Evolutionary conservation across 169 alveolate species (phyloP).

Genomic region (Plasmodium vivax): DNA sequence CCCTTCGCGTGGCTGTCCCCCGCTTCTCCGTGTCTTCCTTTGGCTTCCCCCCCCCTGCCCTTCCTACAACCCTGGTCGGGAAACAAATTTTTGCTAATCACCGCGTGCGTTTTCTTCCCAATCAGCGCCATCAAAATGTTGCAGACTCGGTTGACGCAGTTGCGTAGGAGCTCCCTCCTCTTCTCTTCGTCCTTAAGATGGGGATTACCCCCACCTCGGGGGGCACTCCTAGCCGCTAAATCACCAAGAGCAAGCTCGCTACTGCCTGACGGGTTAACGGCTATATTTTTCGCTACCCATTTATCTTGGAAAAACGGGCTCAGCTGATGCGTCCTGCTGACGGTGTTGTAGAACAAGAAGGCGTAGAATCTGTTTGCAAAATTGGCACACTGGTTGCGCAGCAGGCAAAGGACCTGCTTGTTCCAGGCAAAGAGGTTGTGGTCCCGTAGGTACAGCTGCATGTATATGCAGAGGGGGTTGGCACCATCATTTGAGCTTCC

Average conservation of each 20-base stretch:
- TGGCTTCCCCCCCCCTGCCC: background rate
- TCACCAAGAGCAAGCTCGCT: background rate
- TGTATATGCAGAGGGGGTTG: constrained; percentile 1
- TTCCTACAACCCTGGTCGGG: background rate
- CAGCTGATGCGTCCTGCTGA: background rate
- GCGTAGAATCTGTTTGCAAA: constrained; percentile 38
- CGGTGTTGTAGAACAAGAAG: constrained; percentile 22
- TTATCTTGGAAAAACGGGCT: constrained; percentile 2
- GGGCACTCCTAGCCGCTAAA: background rate
- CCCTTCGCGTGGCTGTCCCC: background rate
- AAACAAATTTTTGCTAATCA: background rate
- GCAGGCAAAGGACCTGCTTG: constrained; percentile 30
- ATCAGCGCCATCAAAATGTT: background rate
- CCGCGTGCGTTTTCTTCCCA: background rate
- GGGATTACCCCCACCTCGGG: background rate
- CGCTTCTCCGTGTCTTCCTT: background rate
- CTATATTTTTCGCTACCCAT: constrained; percentile 5
- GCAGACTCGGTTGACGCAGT: background rate
- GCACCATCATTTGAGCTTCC: background rate
- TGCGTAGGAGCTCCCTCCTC: background rate
- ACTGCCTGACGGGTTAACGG: background rate
- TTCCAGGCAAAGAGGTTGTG: constrained; percentile 28
- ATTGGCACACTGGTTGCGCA: constrained; percentile 34
- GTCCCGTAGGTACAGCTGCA: constrained; percentile 28
- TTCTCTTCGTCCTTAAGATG: background rate